Evolutionary conservation across 768 basidiomycete species (phyloP), one percentile per base, ranked within the genome.

Genomic region (Calvatia gigantea): DNA sequence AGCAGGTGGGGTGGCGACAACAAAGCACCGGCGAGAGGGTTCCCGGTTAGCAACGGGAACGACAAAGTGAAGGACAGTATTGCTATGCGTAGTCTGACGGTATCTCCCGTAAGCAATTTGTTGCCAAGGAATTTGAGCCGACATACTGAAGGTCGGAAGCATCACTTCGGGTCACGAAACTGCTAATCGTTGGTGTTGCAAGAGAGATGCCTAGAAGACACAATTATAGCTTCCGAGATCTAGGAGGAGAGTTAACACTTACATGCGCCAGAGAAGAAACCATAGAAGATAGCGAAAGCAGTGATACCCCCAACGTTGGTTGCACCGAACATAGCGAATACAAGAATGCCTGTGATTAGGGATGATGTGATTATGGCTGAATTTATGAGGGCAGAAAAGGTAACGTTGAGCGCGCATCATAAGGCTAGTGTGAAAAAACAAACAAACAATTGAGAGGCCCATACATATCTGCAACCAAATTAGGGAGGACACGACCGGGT

Each of bases 401-500:
- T 29, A 15, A n/a, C n/a, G n/a, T n/a, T 39, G 53, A 21, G 27
- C 17, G 33, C 27, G 31, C 25, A 33, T 23, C n/a, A n/a, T n/a
- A n/a, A n/a, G n/a, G n/a, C n/a, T n/a, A n/a, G n/a, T n/a, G n/a
- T n/a, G n/a, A n/a, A n/a, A n/a, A n/a, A 27, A 28, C 9, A 41
- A 37, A 60, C 72, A n/a, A 54, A 75, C 78, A 70, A 60, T 80
- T 83, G 49, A 83, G 64, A 15, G 77, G 75, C 0, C 82, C 82
- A 59, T 71, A 73, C 15, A 62, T 60, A 61, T 82, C 80, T 15
- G 79, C 81, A 43, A 81, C 58, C 56, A 80, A 70, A 64, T 82
- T 82, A 0, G 84, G 84, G 2, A 86, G 57, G 6, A 77, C 78
- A 38, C 85, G 75, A n/a, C 85, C 85, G 58, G 83, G 70, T n/a